Evolutionary conservation across 805 yeast genomes (phyloP), one percentile per base, ranked within the genome.

Genomic region (Jamesozyma jinghongensis): DNA sequence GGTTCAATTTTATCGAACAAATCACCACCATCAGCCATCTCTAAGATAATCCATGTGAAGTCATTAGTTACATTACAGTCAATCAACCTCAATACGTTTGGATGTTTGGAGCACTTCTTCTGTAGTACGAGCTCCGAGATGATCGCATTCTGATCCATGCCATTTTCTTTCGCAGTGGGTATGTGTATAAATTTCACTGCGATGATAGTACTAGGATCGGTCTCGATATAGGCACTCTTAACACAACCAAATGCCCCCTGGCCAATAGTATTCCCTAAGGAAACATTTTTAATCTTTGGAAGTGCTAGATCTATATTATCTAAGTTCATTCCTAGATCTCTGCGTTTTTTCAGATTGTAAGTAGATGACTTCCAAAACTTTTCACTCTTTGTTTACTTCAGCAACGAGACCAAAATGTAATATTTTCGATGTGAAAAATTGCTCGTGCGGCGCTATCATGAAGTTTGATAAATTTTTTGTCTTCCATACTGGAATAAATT

Each of bases 1-100:
- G 86, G 86, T 54, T 81, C 86, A 44, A 82, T 81, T 57, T 81
- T 82, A 51, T 81, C 88, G 56, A 82, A 82, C 17, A 82, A 56
- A 59, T 82, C 92, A 13, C 92, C 92, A 43, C 85, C 84, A 19
- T 70, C 69, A 1, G 86, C 85, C 42, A 77, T 62, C 51, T 82
- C 88, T 69, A 82, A 63, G 3, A 74, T 74, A 43, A 82, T 68
- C 75, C 81, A 81, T 29, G 75, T 61, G 74, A 81, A 82, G 35
- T 69, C 70, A 1, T 59, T 54, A 44, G 77, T 74, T 3, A 73
- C 69, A 5, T 77, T 79, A 45, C 74, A 72, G 49, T 72, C 77
- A 18, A 69, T 59, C 36, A 79, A 63, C 42, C 67, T 68, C 31
- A 81, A 70, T 12, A 82, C 69, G 51, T 82, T 81, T 14, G 72